Percentiles rank a stretch among this genome's conserved stretches.
Evolutionary conservation across 2,329 filamentous ascomycete genomes (phyloP).

Genomic region (Hansfordia pulvinata): DNA sequence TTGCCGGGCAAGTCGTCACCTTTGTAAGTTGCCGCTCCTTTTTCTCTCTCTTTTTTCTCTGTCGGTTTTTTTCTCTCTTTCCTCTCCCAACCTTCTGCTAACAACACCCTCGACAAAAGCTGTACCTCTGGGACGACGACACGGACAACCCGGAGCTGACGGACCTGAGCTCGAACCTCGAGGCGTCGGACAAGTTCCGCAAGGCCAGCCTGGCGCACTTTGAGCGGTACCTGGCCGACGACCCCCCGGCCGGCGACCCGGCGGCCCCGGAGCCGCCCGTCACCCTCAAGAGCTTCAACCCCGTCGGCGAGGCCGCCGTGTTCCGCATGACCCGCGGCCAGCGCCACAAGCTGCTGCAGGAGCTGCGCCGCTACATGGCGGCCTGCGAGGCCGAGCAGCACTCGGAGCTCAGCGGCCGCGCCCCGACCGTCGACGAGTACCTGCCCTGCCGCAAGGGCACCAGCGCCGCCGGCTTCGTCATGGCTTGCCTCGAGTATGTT

Average conservation of each 20-base stretch:
- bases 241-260: not conserved
- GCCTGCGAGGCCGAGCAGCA: conserved; percentile 4
- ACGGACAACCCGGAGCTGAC: conserved; percentile 5
- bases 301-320: conserved; percentile 3
- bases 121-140: conserved; percentile 7
- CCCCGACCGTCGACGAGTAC: conserved; percentile 7
- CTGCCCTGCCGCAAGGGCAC: conserved; percentile 5
- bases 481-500: conserved; percentile 1
- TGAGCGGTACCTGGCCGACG: conserved; percentile 3
- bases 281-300: conserved; percentile 5
- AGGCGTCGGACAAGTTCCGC: conserved; percentile 4
- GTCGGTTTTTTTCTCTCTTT: too few relatives aligned
- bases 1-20: conserved; percentile 2
- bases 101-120: too few relatives aligned
- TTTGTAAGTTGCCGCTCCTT: conserved; percentile 3
- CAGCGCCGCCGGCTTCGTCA: conserved; percentile 2
- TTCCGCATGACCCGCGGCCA: conserved; percentile 4
- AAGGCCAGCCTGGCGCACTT: conserved; percentile 3
- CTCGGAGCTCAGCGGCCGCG: conserved; percentile 6
- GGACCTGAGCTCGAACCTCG: conserved; percentile 1
- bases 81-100: too few relatives aligned
- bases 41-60: too few relatives aligned
- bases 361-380: conserved; percentile 3
- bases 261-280: conserved; percentile 2
- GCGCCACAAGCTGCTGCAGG: conserved; percentile 2